phyloP scores from a whole-genome alignment of 192 early-diverging fungal species.

The Rhizophagus clarus region DNA sequence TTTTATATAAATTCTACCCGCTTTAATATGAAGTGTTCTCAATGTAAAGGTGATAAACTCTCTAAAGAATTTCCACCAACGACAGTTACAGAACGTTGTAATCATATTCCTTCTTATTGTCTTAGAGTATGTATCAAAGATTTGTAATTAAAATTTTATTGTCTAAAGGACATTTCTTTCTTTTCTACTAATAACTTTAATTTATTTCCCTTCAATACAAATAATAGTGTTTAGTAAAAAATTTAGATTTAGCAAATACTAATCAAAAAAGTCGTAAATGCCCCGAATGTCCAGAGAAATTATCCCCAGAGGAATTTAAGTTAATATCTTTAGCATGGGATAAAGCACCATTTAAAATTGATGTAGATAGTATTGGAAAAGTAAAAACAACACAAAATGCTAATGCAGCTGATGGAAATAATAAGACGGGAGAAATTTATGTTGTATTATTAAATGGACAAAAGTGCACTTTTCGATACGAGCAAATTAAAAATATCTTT shows the following conservation, averaged over 20 bases:
- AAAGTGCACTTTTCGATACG: neutral
- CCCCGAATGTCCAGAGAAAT: neutral
- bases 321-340: neutral
- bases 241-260: neutral
- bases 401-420: neutral
- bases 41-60: slow-evolving; percentile 33
- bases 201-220: neutral
- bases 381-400: neutral
- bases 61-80: slow-evolving; percentile 31
- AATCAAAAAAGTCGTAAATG: neutral
- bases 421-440: slow-evolving; percentile 8
- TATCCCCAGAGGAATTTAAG: neutral
- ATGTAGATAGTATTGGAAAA: slow-evolving; percentile 26
- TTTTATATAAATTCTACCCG: too few species aligned
- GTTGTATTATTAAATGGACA: slow-evolving; percentile 27
- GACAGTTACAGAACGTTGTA: slow-evolving; percentile 29
- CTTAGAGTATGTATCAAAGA: slow-evolving; percentile 24
- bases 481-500: neutral
- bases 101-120: slow-evolving; percentile 33
- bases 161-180: slow-evolving; percentile 23
- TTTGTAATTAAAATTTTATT: neutral
- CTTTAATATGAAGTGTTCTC: slow-evolving; percentile 24
- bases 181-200: slow-evolving; percentile 4
- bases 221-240: slow-evolving; percentile 16
- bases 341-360: slow-evolving; percentile 30